These are phyloP conservation scores for Heritiera littoralis DNA, from an alignment of 345 rosid species.

Conservation along the genomic window DNA sequence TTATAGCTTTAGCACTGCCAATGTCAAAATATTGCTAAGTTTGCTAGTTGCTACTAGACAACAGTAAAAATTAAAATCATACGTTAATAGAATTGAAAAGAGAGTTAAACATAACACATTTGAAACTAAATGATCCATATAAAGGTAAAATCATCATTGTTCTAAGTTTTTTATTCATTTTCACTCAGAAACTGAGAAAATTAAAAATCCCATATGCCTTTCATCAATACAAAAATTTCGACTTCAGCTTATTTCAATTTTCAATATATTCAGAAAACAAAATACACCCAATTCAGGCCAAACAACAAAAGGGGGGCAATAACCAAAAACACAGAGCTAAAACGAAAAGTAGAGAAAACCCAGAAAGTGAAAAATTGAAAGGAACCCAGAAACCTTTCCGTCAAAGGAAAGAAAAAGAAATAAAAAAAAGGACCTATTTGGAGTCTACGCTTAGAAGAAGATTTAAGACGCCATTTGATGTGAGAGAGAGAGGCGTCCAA, in stretches of 20 bases:
- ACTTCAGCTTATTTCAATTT: no score
- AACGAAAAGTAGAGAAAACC: neutral
- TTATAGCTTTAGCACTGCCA: neutral
- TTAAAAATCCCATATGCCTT: no score
- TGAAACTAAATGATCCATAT: neutral
- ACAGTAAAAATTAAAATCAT: slow-evolving; percentile 7
- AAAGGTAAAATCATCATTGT: neutral
- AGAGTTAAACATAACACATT: neutral
- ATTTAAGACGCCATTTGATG: slow-evolving; percentile 19
- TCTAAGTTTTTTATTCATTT: neutral
- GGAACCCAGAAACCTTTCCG: neutral
- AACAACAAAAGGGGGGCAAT: neutral
- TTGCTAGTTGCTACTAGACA: neutral
- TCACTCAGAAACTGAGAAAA: no score
- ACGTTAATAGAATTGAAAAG: neutral
- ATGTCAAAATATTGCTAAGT: neutral
- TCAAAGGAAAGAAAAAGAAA: neutral
- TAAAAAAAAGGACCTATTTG: neutral
- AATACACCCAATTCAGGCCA: slow-evolving; percentile 1
- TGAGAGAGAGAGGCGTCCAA: slow-evolving; percentile 5
- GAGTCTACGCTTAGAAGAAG: slow-evolving; percentile 10
- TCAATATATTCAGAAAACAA: neutral
- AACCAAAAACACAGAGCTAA: neutral
- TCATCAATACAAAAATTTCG: no score
- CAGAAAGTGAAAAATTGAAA: slow-evolving; percentile 10